Evolutionary conservation across 306 rosid genomes (phyloP).

Genomic region (Mucuna pruriens): DNA sequence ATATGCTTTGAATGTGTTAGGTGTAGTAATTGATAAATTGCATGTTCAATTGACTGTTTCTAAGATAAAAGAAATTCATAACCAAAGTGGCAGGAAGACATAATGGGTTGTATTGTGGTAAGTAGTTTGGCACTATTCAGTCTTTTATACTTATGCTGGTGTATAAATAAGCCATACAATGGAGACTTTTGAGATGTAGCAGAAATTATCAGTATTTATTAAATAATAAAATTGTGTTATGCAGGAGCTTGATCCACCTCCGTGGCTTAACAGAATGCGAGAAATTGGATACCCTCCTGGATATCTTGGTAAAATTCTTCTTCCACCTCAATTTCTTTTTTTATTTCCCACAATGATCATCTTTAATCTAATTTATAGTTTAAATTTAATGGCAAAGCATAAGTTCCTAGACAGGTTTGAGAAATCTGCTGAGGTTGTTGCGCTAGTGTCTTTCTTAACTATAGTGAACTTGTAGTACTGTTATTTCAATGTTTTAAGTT

Average conservation of each 20-base stretch:
- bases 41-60: slow-evolving; percentile 14
- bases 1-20: background rate
- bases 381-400: background rate
- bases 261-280: slow-evolving; percentile 98
- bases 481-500: background rate
- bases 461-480: background rate
- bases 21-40: background rate
- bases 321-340: slow-evolving; percentile 9
- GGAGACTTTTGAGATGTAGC: background rate
- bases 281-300: slow-evolving; percentile 98
- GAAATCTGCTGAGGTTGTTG: background rate
- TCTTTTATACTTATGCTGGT: slow-evolving; percentile 8
- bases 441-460: background rate
- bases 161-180: slow-evolving; percentile 10
- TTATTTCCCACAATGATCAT: background rate
- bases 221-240: slow-evolving; percentile 11
- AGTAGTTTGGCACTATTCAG: background rate
- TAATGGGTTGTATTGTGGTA: background rate
- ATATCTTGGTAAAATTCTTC: slow-evolving; percentile 77
- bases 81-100: background rate
- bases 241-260: slow-evolving; percentile 99
- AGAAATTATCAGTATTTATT: background rate
- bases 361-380: background rate
- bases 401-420: background rate
- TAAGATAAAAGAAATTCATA: background rate